Conservation (phyloP, 2,329 filamentous ascomycete species). For the Phyllosticta capitalensis region DNA sequence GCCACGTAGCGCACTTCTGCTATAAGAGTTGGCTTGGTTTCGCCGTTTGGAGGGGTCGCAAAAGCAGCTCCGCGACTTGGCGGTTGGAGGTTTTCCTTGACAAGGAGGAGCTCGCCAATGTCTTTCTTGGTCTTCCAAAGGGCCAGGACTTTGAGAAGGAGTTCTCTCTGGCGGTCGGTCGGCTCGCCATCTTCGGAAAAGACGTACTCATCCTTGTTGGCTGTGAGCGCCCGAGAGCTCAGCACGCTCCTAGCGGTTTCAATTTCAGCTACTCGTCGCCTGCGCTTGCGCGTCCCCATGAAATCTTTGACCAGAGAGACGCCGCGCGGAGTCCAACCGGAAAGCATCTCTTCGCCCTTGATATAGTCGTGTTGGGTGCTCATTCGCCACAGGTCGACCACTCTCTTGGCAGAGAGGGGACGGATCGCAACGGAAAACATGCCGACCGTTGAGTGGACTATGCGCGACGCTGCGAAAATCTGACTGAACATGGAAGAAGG, state of each 20-base stretch:
- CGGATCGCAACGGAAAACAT: constrained; percentile 83
- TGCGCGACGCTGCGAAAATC: constrained; percentile 73
- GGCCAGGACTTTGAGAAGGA: constrained; percentile 47
- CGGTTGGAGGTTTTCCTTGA: constrained; percentile 51
- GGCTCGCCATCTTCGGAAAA: constrained; percentile 17
- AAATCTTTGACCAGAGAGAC: constrained; percentile 88
- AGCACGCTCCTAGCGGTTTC: constrained; percentile 62
- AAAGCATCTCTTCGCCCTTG: constrained; percentile 84
- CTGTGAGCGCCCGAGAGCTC: constrained; percentile 37
- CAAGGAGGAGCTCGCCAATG: constrained; percentile 37
- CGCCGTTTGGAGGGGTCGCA: constrained; percentile 29
- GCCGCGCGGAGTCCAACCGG: constrained; percentile 77
- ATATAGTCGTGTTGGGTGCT: constrained; percentile 92
- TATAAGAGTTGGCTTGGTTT: constrained; percentile 54
- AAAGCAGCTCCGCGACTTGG: constrained; percentile 51
- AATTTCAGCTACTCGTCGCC: constrained; percentile 66
- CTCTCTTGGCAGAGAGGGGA: constrained; percentile 80
- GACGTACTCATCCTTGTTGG: constrained; percentile 11
- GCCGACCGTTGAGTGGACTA: constrained; percentile 76
- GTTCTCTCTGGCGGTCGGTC: constrained; percentile 26
- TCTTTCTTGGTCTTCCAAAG: constrained; percentile 50
- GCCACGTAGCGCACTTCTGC: constrained; percentile 67
- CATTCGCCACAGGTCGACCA: constrained; percentile 91
- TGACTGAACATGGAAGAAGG: constrained; percentile 80
- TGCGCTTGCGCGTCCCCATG: constrained; percentile 63